Percentiles rank a stretch among this genome's conserved stretches.
Evolutionary conservation across 2,329 filamentous ascomycete genomes (phyloP).

Genomic region (Byssochlamys sp.): DNA sequence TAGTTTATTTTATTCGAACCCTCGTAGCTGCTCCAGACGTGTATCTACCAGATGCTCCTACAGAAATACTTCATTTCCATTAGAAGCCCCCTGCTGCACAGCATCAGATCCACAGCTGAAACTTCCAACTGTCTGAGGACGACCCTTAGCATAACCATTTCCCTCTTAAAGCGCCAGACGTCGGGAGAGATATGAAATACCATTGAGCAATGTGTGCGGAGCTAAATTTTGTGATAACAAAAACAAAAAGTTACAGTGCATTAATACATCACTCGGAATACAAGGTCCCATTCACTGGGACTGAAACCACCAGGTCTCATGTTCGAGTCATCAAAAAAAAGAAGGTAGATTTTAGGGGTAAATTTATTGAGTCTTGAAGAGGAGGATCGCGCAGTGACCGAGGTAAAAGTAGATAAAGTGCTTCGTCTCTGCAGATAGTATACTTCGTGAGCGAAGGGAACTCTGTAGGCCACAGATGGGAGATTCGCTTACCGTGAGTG

Average conservation of each 20-base stretch:
- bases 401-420: constrained; percentile 99
- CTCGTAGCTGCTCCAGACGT: no score
- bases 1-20: no score
- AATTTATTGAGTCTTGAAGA: constrained; percentile 90
- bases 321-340: background rate
- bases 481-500: constrained; percentile 67
- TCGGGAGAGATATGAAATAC: background rate
- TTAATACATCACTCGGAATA: background rate
- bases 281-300: background rate
- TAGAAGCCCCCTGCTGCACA: no score
- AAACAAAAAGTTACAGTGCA: background rate
- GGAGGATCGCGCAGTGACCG: constrained; percentile 90
- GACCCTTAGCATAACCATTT: background rate
- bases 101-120: no score
- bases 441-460: background rate
- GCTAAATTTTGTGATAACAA: background rate
- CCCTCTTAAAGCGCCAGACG: background rate
- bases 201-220: background rate
- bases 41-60: no score
- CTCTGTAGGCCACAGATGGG: background rate
- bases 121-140: no score
- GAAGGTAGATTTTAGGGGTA: constrained; percentile 5
- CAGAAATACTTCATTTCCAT: no score
- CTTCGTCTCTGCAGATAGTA: constrained; percentile 68
- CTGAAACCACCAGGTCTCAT: background rate